phyloP scores from a whole-genome alignment of 2,329 filamentous ascomycete genomes.

The Coniella vitis region DNA sequence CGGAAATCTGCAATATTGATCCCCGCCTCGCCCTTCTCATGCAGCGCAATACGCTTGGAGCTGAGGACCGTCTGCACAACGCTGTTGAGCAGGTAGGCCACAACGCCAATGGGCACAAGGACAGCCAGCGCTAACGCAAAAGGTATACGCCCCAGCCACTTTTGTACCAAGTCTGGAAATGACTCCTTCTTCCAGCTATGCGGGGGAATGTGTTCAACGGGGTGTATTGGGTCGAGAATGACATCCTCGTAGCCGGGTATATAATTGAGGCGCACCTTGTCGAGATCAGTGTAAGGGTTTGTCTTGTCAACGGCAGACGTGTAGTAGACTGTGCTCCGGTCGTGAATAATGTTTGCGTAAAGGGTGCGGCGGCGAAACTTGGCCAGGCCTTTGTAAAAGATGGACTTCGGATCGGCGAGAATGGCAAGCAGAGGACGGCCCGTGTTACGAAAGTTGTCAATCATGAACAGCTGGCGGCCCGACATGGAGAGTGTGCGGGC shows the following conservation, averaged over 20 bases:
- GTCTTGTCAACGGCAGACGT: slow-evolving; percentile 71
- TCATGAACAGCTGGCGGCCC: slow-evolving; percentile 78
- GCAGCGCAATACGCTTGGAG: slow-evolving; percentile 64
- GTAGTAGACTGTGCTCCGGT: slow-evolving; percentile 74
- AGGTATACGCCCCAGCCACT: slow-evolving; percentile 48
- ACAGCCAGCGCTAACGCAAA: slow-evolving; percentile 58
- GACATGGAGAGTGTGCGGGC: slow-evolving; percentile 75
- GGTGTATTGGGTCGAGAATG: slow-evolving; percentile 61
- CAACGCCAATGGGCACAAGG: slow-evolving; percentile 66
- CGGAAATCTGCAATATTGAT: slow-evolving; percentile 65
- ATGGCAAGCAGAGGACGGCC: slow-evolving; percentile 73
- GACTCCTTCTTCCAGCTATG: slow-evolving; percentile 19
- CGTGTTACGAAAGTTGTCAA: slow-evolving; percentile 79
- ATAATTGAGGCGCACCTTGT: slow-evolving; percentile 65
- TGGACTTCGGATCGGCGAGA: slow-evolving; percentile 73
- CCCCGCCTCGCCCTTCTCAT: slow-evolving; percentile 65
- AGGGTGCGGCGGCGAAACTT: slow-evolving; percentile 70
- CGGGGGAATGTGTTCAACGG: slow-evolving; percentile 44
- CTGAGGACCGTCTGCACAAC: slow-evolving; percentile 71
- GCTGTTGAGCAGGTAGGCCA: slow-evolving; percentile 68
- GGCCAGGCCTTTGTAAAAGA: slow-evolving; percentile 75
- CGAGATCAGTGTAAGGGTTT: slow-evolving; percentile 68
- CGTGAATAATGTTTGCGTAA: slow-evolving; percentile 84
- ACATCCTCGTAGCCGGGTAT: slow-evolving; percentile 67
- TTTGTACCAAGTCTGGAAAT: slow-evolving; percentile 16